Evolutionary conservation across 768 basidiomycete species (phyloP).

Genomic region (Leccinum rimulosum): DNA sequence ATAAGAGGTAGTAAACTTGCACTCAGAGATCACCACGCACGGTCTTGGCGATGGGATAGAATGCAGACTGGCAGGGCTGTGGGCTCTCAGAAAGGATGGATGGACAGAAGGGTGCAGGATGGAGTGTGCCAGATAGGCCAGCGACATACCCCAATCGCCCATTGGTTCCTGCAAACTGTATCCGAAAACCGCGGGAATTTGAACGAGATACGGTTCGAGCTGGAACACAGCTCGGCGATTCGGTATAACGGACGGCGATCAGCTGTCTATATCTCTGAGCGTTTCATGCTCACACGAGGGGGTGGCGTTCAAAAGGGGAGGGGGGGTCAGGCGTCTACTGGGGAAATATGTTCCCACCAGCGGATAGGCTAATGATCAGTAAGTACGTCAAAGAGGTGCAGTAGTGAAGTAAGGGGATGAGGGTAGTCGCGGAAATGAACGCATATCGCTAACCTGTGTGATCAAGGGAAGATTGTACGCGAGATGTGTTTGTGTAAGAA

Average conservation of each 20-base stretch:
- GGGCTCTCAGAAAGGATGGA: background rate
- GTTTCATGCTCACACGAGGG: conserved; percentile 22
- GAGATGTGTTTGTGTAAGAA: conserved; percentile 4
- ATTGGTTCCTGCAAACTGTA: background rate
- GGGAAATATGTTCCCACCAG: conserved; percentile 5
- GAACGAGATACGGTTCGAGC: background rate
- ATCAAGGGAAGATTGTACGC: conserved; percentile 16
- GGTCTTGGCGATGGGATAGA: background rate
- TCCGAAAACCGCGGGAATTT: conserved; percentile 19
- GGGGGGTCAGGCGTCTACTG: conserved; percentile 3
- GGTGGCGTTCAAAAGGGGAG: conserved; percentile 14
- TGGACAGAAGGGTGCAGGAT: background rate
- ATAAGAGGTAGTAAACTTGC: background rate
- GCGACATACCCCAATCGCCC: background rate
- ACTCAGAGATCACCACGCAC: background rate
- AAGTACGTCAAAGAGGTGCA: conserved; percentile 22
- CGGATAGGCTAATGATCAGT: conserved; percentile 3
- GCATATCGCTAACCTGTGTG: conserved; percentile 7
- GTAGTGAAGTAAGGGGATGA: background rate
- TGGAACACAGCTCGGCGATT: conserved; percentile 2
- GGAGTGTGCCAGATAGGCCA: background rate
- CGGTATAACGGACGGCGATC: conserved; percentile 26
- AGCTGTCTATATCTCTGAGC: conserved; percentile 19
- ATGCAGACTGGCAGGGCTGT: conserved; percentile 3
- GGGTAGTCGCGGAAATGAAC: conserved; percentile 24